phyloP scores from a whole-genome alignment of 2,329 filamentous ascomycete genomes.

The Leptographium wingfieldii region DNA sequence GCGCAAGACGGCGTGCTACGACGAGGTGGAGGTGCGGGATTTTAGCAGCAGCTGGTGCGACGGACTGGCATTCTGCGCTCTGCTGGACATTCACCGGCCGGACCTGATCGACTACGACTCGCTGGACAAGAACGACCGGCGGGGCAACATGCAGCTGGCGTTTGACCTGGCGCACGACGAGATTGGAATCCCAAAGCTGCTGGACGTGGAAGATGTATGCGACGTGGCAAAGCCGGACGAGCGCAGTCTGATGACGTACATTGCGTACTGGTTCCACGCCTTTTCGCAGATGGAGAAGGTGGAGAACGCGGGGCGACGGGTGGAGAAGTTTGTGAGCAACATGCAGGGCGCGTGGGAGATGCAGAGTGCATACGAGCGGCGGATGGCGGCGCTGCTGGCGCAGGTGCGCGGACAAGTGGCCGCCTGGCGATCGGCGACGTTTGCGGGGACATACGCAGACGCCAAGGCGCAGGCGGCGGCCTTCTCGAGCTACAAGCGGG shows the following conservation, averaged over 20 bases:
- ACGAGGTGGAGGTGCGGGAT: conserved; percentile 89
- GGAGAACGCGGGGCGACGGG: conserved; percentile 87
- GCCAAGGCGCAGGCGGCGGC: conserved; percentile 75
- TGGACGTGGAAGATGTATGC: conserved; percentile 96
- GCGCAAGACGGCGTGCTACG: conserved; percentile 95
- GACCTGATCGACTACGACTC: conserved; percentile 95
- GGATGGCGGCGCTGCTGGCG: conserved; percentile 72
- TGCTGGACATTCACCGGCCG: conserved; percentile 91
- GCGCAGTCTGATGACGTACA: conserved; percentile 96
- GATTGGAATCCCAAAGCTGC: conserved; percentile 88
- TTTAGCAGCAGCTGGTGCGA: conserved; percentile 97
- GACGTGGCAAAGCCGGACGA: conserved; percentile 95
- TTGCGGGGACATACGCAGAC: conserved; percentile 84
- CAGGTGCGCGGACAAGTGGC: conserved; percentile 62
- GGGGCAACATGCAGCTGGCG: conserved; percentile 93
- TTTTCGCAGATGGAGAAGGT: conserved; percentile 99
- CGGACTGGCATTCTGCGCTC: conserved; percentile 87
- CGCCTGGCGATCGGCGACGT: conserved; percentile 66
- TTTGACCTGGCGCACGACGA: conserved; percentile 94
- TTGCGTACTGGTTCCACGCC: conserved; percentile 99
- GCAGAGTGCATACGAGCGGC: conserved; percentile 89
- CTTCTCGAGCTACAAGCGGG: conserved; percentile 83
- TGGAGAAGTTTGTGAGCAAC: conserved; percentile 97
- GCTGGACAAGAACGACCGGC: conserved; percentile 86
- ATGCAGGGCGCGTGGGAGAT: conserved; percentile 99